These are phyloP conservation scores for Wickerhamiella sorbophila DNA, from an alignment of 805 yeast species.

Conservation along the genomic window DNA sequence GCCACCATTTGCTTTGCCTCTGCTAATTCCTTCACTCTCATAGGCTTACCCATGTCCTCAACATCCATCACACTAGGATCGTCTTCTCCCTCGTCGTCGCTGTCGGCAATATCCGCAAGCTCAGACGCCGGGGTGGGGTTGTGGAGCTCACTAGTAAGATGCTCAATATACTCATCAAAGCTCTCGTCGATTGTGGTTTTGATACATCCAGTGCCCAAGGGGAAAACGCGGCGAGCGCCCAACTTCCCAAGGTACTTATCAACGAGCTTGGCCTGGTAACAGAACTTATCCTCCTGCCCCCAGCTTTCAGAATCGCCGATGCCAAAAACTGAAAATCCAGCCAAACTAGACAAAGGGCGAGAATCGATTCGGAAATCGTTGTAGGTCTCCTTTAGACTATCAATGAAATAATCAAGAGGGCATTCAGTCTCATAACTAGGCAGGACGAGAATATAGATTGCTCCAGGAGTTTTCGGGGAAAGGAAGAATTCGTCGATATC, in stretches of 20 bases:
- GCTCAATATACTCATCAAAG: constrained; percentile 52
- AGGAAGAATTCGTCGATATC: constrained; percentile 76
- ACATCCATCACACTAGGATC: constrained; percentile 53
- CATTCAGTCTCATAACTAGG: constrained; percentile 91
- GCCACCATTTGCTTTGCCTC: constrained; percentile 74
- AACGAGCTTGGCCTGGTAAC: constrained; percentile 68
- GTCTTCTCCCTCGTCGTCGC: constrained; percentile 36
- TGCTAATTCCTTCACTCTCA: constrained; percentile 17
- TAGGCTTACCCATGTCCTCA: constrained; percentile 69
- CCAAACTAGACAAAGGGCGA: constrained; percentile 50
- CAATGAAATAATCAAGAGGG: constrained; percentile 77
- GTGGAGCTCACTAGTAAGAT: constrained; percentile 43
- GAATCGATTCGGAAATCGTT: constrained; percentile 80
- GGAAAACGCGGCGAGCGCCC: constrained; percentile 77
- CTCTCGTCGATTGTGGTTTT: constrained; percentile 43
- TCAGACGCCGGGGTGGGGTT: constrained; percentile 52
- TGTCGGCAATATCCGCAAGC: constrained; percentile 40
- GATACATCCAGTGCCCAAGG: constrained; percentile 72
- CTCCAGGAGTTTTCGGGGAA: constrained; percentile 33
- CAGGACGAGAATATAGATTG: constrained; percentile 53
- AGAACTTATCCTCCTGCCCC: constrained; percentile 52
- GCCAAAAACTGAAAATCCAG: constrained; percentile 78
- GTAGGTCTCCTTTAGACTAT: constrained; percentile 62
- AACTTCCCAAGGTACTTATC: constrained; percentile 65
- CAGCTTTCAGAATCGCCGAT: constrained; percentile 80